Conservation (phyloP, 208 protist species). For the Angomonas ambiguus region DNA sequence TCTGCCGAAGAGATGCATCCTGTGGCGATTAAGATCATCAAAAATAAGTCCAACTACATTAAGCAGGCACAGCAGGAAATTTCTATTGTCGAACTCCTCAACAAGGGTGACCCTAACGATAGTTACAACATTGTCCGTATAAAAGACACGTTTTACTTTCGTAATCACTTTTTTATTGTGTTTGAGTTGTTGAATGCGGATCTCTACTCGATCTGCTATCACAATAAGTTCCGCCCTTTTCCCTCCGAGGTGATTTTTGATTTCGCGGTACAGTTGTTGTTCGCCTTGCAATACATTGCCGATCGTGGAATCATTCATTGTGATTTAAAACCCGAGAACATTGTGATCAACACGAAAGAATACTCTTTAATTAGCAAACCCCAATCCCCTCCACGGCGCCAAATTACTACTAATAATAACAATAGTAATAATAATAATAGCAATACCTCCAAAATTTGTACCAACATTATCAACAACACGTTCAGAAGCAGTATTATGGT, state of each 20-base stretch:
- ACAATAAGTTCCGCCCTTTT: slow-evolving; percentile 73
- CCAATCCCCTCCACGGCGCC: not conserved
- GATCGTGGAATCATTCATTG: slow-evolving; percentile 91
- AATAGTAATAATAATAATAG: not conserved
- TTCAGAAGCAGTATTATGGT: not conserved
- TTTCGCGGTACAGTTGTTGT: slow-evolving; percentile 59
- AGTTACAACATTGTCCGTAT: slow-evolving; percentile 65
- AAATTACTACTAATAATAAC: not conserved
- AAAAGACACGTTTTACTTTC: slow-evolving; percentile 54
- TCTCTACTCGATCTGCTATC: slow-evolving; percentile 65
- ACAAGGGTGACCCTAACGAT: slow-evolving; percentile 52
- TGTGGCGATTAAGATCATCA: slow-evolving; percentile 88
- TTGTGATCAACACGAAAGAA: slow-evolving; percentile 65
- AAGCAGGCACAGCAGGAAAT: slow-evolving; percentile 85
- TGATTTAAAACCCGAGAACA: slow-evolving; percentile 97
- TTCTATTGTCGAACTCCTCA: slow-evolving; percentile 60
- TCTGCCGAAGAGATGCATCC: slow-evolving; percentile 10
- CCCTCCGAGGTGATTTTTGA: slow-evolving; percentile 66
- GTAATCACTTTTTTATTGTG: slow-evolving; percentile 70
- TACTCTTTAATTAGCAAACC: not conserved
- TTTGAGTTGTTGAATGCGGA: slow-evolving; percentile 75
- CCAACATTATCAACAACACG: not conserved
- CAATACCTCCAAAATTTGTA: no score
- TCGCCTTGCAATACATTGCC: slow-evolving; percentile 61
- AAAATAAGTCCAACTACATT: slow-evolving; percentile 73